Base-by-base conservation (phyloP, 2,329 filamentous ascomycete genomes). In the Xylaria sp. region DNA sequence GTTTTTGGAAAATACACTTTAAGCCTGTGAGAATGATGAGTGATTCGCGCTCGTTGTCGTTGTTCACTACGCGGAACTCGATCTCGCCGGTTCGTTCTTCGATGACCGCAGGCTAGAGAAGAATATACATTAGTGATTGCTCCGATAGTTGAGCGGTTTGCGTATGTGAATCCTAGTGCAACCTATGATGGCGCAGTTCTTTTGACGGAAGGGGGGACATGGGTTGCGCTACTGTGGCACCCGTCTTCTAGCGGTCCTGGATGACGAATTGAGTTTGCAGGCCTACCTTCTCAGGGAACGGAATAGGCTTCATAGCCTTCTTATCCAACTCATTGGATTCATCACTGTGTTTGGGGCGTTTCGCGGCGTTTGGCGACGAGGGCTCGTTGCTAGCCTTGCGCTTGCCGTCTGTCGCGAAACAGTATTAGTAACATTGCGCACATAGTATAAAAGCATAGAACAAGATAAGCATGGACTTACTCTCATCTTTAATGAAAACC, bases 1-100 rank as follows among this genome's bases (percentile, higher is more conserved):
- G 96, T 75, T 98, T 98, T 79, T 99, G 96, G 76, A 99, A 98
- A 72, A 99, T 97, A 78, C 94, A 97, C 79, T 98, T 99, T 63
- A 99, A 85, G 15, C 96, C 96, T 0, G 95, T 97, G 67, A 99
- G 85, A 74, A 99, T 97, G 77, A 98, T 97, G 72, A 94, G 90
- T 77, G 93, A 97, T 76, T 97, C 93, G 72, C 91, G 88, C 43
- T 90, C 86, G 75, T 92, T 92, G 77, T 99, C 96, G 78, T 99
- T 99, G 85, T 98, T 98, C 76, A 99, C 96, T 7, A 98, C 96
- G 56, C 94, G 91, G 80, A 98, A 98, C 79, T 98, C 94, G 74
- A 99, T 98, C 72, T 97, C 93, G 76, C 94, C 94, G 77, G 91
- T 92, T 75, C 94, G 91, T 81, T 99, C 96, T 82, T 99, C 96